These are phyloP conservation scores for Myxozyma udenii DNA, from an alignment of 805 yeast species.

Conservation along the genomic window DNA sequence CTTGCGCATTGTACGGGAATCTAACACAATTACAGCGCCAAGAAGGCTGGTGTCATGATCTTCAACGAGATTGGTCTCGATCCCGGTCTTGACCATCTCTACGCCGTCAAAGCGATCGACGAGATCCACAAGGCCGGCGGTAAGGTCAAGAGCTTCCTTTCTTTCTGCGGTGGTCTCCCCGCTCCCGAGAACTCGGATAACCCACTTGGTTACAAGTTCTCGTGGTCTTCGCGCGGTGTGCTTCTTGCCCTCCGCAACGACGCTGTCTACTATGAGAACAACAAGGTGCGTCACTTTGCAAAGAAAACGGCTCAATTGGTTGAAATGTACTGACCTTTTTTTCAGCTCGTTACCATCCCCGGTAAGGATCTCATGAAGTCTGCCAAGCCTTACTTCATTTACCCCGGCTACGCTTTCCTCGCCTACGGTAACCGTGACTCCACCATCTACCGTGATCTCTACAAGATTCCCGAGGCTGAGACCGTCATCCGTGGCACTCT, in stretches of 20 bases:
- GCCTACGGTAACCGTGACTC: slow-evolving; percentile 98
- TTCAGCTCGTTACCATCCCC: slow-evolving; percentile 57
- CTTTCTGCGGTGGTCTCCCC: slow-evolving; percentile 98
- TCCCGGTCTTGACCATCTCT: slow-evolving; percentile 97
- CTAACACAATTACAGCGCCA: slow-evolving; percentile 43
- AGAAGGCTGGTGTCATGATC: slow-evolving; percentile 92
- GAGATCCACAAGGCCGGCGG: slow-evolving; percentile 92
- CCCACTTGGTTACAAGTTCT: slow-evolving; percentile 97
- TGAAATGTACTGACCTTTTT: background rate
- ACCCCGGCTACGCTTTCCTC: slow-evolving; percentile 92
- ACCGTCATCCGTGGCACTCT: slow-evolving; percentile 95
- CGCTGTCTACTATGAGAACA: slow-evolving; percentile 86
- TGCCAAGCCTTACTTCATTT: slow-evolving; percentile 91
- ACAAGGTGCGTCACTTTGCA: slow-evolving; percentile 44
- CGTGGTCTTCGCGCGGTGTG: slow-evolving; percentile 99
- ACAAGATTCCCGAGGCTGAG: slow-evolving; percentile 94
- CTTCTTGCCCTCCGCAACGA: slow-evolving; percentile 90
- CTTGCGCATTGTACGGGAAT: background rate
- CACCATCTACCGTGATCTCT: slow-evolving; percentile 85
- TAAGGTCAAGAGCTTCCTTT: slow-evolving; percentile 86
- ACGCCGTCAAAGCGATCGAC: slow-evolving; percentile 96
- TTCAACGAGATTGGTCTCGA: slow-evolving; percentile 99
- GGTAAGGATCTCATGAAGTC: slow-evolving; percentile 93
- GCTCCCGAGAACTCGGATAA: slow-evolving; percentile 97
- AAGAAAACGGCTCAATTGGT: background rate